phyloP scores from a whole-genome alignment of 331 rosid genomes.

The Erythrophleum ivorense region DNA sequence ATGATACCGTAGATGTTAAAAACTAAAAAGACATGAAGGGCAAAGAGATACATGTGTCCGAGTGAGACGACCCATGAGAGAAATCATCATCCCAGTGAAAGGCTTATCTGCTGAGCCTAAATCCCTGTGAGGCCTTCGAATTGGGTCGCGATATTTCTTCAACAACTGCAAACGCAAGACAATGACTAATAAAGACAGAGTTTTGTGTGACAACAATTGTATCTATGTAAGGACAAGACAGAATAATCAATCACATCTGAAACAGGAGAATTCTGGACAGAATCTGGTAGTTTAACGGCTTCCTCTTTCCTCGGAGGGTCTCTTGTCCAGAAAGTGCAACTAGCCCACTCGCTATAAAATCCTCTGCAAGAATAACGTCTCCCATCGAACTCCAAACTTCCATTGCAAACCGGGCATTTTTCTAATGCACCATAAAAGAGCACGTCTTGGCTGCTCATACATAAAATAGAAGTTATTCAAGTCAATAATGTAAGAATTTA shows the following conservation, averaged over 20 bases:
- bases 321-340: constrained; percentile 71
- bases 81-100: constrained; percentile 71
- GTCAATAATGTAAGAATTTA: background rate
- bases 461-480: background rate
- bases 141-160: constrained; percentile 67
- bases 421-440: constrained; percentile 73
- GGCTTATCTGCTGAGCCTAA: constrained; percentile 63
- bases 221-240: background rate
- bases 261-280: constrained; percentile 58
- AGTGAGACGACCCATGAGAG: constrained; percentile 79
- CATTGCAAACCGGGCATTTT: constrained; percentile 71
- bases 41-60: constrained; percentile 59
- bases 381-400: constrained; percentile 72
- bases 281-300: constrained; percentile 62
- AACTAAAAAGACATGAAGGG: background rate
- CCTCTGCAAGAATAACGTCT: constrained; percentile 66
- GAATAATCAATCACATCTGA: constrained; percentile 55
- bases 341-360: constrained; percentile 78
- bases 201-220: constrained; percentile 14
- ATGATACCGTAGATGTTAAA: background rate
- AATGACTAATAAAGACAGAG: background rate
- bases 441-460: constrained; percentile 72
- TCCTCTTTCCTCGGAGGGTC: constrained; percentile 78
- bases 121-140: constrained; percentile 54
- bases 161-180: constrained; percentile 51